phyloP scores from a whole-genome alignment of 257 asterid genomes.

The Solanum boliviense region DNA sequence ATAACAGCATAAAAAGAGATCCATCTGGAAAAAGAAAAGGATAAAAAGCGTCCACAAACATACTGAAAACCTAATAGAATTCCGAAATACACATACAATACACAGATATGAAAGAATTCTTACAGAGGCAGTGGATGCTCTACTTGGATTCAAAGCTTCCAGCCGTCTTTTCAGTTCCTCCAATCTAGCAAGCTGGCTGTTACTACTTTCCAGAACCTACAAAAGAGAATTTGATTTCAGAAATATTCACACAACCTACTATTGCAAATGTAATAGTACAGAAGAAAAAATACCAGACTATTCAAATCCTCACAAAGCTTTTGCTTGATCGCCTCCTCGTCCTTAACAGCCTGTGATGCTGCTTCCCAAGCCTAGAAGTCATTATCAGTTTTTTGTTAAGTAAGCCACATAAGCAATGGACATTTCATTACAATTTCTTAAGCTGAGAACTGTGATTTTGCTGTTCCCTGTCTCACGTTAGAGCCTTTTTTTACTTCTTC shows the following conservation, averaged over 20 bases:
- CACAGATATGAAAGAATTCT: conserved; percentile 14
- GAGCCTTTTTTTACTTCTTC: background rate
- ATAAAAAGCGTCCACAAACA: background rate
- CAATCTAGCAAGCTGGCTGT: conserved; percentile 64
- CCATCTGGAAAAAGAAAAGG: background rate
- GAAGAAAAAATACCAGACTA: conserved; percentile 36
- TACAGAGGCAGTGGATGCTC: conserved; percentile 52
- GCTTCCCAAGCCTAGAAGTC: conserved; percentile 65
- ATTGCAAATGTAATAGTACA: background rate
- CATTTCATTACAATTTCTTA: background rate
- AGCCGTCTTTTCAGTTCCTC: conserved; percentile 88
- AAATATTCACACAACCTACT: background rate
- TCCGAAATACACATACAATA: background rate
- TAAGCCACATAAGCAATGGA: background rate
- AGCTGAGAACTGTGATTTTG: background rate
- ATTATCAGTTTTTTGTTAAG: background rate
- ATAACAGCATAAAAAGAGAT: background rate
- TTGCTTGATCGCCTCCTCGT: conserved; percentile 65
- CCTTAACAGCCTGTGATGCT: conserved; percentile 58
- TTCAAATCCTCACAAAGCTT: conserved; percentile 70
- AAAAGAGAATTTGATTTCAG: conserved; percentile 3
- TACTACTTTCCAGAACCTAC: conserved; percentile 88
- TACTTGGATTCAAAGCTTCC: conserved; percentile 78
- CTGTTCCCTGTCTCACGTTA: background rate
- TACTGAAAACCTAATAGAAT: background rate